Evolutionary conservation across 306 rosid species (phyloP), one percentile per base, ranked within the genome.

Genomic region (Bauhinia variegata): DNA sequence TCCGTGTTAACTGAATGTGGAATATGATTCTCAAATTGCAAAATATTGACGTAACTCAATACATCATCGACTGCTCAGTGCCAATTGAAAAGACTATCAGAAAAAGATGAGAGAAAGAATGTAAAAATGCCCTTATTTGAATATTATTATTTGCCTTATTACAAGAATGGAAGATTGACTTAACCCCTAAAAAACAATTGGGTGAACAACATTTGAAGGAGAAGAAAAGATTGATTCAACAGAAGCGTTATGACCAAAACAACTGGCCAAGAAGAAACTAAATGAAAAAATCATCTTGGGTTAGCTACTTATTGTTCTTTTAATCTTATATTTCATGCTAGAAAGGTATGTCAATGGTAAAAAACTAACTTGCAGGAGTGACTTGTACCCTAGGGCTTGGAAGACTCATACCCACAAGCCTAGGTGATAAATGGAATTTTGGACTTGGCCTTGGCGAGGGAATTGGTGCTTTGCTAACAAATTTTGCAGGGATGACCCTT

Each of bases 361-460:
- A 23, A 23, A 23, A 23, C 28, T 65, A 59, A 46, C 61, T 63
- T 46, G 57, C 18, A 2, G 49, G 41, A 49, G 56, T 23, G 15
- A 49, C 68, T 36, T 68, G 74, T 1, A 62, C 9, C 47, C 83
- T 82, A 43, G 97, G 90, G 55, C 82, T 90, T 4, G 85, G 75
- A 34, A 85, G 80, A 59, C 85, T 83, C 83, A 88, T 77, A 36
- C 38, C 77, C 5, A 81, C 81, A 73, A 87, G 80, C 67, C 79
- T 84, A 10, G 95, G 90, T n/a, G 95, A 91, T 5, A 86, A 58
- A 50, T 74, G 95, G 37, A 90, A 4, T 51, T 84, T 80, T 52
- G 91, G 89, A 79, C 85, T 81, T 6, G 91, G 91, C 30, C 96
- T 88, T 37, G 95, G 87, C 1, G 96, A 87, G 12, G 96, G 97